phyloP scores from a whole-genome alignment of 2,329 filamentous ascomycete genomes.

The Monilinia laxa region DNA sequence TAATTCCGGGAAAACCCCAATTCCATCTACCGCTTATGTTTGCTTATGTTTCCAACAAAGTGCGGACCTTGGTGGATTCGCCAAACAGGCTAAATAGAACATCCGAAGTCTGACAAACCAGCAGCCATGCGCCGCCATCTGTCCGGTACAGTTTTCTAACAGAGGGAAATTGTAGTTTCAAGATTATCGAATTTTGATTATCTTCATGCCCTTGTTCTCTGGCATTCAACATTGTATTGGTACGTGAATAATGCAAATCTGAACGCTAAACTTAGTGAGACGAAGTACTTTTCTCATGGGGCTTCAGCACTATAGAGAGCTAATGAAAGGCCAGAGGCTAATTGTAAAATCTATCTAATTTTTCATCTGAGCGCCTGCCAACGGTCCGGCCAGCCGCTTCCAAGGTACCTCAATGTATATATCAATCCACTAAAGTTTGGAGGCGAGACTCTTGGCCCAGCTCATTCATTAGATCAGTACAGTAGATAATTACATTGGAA shows the following conservation, averaged over 20 bases:
- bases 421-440: constrained; percentile 8
- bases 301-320: not conserved
- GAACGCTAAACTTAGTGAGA: not conserved
- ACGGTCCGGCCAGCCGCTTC: constrained; percentile 15
- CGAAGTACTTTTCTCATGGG: not conserved
- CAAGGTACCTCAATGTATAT: not conserved
- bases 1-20: constrained; percentile 29
- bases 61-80: constrained; percentile 1
- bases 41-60: not conserved
- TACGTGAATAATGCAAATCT: not conserved
- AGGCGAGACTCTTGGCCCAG: constrained; percentile 10
- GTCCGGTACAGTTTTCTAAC: constrained; percentile 3
- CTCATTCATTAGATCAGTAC: not conserved
- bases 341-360: not conserved
- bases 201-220: not conserved
- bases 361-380: constrained; percentile 6
- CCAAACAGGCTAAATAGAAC: constrained; percentile 17
- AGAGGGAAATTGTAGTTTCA: not conserved
- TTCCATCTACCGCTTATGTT: constrained; percentile 25
- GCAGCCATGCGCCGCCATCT: not conserved
- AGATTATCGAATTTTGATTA: not conserved
- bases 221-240: not conserved
- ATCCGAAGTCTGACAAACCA: constrained; percentile 9
- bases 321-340: not conserved
- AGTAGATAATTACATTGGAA: not conserved